Base-by-base conservation (phyloP, 768 basidiomycete species). In the Holtermannia corniformis region DNA sequence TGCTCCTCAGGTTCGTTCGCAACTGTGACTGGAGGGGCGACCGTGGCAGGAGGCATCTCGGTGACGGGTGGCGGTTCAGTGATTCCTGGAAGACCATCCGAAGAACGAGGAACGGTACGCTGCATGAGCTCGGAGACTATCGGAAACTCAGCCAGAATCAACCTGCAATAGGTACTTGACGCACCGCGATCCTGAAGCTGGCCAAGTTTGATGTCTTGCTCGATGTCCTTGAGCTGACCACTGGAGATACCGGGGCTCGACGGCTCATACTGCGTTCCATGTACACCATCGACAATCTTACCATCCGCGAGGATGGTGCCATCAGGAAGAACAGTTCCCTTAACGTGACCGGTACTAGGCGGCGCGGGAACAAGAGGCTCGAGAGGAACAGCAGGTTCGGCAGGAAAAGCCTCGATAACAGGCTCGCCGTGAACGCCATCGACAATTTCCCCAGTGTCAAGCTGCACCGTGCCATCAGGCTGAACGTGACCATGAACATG, bases 181-280 rank as follows among this genome's bases (percentile, higher is more conserved):
- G 62, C 51, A 68, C 69, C 57, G 40, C 65, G 64, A 24, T 63
- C 55, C 54, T 66, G 59, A 24, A 72, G 50, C 20, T 62, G 53
- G 11, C 62, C 61, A 11, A 72, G 54, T 45, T 60, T 61, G 40
- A 43, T 41, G 52, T 72, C 71, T 56, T 72, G 68, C 44, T 72
- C 65, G 43, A 54, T 21, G 49, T 72, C 62, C 52, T 65, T 65
- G 16, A 7, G 12, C 19, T 44, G n/a, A 27, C 26, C 19, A 44
- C 47, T 0, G 41, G 12, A 19, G 51, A 43, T 16, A 43, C 46
- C 20, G 48, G 28, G 25, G 49, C 49, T 43, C 51, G 19, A 16
- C 32, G 51, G 22, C 14, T 7, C 37, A 16, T 46, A 14, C 23
- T 65, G 63, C 28, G 61, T 62, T 40, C 62, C 65, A 10, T 59